Evolutionary conservation across 2,329 filamentous ascomycete species (phyloP), one percentile per base, ranked within the genome.

Genomic region (Blumeriella jaapii): DNA sequence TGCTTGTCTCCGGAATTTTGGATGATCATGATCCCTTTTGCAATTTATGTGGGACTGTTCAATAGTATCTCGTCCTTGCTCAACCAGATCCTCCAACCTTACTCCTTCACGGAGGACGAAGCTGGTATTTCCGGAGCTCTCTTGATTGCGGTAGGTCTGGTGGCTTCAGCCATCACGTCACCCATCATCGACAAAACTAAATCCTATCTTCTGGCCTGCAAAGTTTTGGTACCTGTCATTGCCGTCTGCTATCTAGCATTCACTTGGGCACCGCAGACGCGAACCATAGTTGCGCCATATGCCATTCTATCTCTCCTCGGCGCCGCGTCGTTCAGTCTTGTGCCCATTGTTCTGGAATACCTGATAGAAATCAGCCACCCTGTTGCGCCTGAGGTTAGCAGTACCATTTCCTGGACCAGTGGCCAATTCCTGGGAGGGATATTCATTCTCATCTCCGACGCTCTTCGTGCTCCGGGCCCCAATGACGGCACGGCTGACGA

Each of bases 91-190:
- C 71, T 96, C 45, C 65, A 73, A 24, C 91, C 91, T 0, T 89
- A 95, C 61, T 82, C 75, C 51, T 93, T 85, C 68, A 71, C 64
- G 40, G 81, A 93, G 56, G 79, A 80, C 45, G 70, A 94, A 37
- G 83, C 89, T 14, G 91, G 91, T 20, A 87, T 96, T 51, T 85
- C 79, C 8, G 91, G 91, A 45, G 91, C 82, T 1, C 60, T 96
- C 6, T 70, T 96, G 20, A 96, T 96, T 55, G 68, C 94, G 29
- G 82, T 91, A 34, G 91, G 91, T 6, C 74, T 98, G 1, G 67
- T 93, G 28, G 60, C 71, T 4, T 71, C 85, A 0, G 91, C 85
- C 10, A 65, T 93, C 42, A 68, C 75, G 0, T 83, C 79, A 0
- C 89, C 89, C 0, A 67, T 95, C 47, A 73, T 93, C 44, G 91